Evolutionary conservation across 192 early-diverging fungal species (phyloP), one percentile per base, ranked within the genome.

Genomic region (Coemansia sp.): DNA sequence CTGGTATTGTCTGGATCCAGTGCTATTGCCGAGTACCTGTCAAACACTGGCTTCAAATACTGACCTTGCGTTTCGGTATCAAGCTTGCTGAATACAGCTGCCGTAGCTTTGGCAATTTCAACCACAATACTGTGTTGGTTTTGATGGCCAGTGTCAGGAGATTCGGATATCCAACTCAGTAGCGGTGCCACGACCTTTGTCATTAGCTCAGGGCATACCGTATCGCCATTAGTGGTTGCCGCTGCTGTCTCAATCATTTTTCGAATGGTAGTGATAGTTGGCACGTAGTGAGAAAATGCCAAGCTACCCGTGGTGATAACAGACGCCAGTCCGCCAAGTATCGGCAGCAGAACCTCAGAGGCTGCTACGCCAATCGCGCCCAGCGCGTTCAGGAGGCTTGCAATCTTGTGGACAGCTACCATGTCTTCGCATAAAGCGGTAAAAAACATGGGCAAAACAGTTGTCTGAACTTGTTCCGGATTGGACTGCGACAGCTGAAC

Each of bases 351-450:
- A 2, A 63, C 50, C 39, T 41, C 52, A 1, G 66, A 14, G 0
- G 78, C 59, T 2, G 78, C 66, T 24, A 81, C 73, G 22, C 72
- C 69, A 4, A 81, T 67, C 6, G 78, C 73, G n/a, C 78, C 78
- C 43, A 81, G 56, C 2, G 69, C 66, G 21, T 81, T 75, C 10
- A 81, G 66, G 50, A 81, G 37, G 24, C 72, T 56, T n/a, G 78
- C 37, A 14, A 72, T 73, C 35, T 67, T 76, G 38, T 67, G 63
- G 0, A 51, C 67, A 4, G 70, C 62, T 9, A 69, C 55, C 22
- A 61, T 53, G 7, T 76, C 63, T 11, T 66, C 75, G 47, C 69
- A 47, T 60, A 82, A 54, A 12, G 80, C 75, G 10, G 45, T 56
- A 21, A 82, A 62, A 59, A 82, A 73, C 80, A 74, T 47, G 17